Percentiles rank a stretch among this genome's conserved stretches.
These are phyloP conservation scores for Lophiostoma macrostomum DNA, from an alignment of 495 filamentous ascomycete genomes.

Conservation along the genomic window DNA sequence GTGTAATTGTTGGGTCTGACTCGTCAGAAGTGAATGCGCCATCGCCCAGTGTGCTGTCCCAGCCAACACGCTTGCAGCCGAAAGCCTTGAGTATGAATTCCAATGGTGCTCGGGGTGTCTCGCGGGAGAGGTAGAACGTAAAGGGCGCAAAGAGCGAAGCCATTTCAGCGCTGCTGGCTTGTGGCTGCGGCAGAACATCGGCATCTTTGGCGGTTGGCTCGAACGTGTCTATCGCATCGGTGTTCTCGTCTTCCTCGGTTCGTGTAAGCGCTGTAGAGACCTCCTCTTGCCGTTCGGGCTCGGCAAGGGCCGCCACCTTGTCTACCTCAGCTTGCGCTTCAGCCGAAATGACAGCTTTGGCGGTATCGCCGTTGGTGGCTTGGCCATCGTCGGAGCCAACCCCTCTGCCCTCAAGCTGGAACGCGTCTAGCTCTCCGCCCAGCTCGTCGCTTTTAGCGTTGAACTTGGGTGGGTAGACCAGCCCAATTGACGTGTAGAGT, in stretches of 20 bases:
- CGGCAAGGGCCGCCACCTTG: conserved; percentile 34
- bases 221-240: conserved; percentile 83
- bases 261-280: conserved; percentile 34
- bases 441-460: conserved; percentile 80
- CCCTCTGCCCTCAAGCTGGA: conserved; percentile 74
- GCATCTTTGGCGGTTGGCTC: conserved; percentile 71
- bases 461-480: conserved; percentile 94
- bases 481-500: conserved; percentile 82
- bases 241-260: conserved; percentile 48
- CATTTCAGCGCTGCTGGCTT: conserved; percentile 51
- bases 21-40: conserved; percentile 90
- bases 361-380: conserved; percentile 33
- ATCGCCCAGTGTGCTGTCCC: conserved; percentile 84
- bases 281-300: conserved; percentile 42
- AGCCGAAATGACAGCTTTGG: conserved; percentile 12
- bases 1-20: conserved; percentile 81
- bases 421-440: conserved; percentile 87
- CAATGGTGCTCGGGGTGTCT: conserved; percentile 83
- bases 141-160: conserved; percentile 76
- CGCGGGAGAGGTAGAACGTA: conserved; percentile 89
- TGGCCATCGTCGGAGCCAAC: conserved; percentile 35
- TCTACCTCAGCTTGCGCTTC: conserved; percentile 42
- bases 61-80: conserved; percentile 93
- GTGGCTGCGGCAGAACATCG: conserved; percentile 83
- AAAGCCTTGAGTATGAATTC: conserved; percentile 94